phyloP scores from a whole-genome alignment of 192 early-diverging fungal genomes.

The Bifiguratus adelaidae region DNA sequence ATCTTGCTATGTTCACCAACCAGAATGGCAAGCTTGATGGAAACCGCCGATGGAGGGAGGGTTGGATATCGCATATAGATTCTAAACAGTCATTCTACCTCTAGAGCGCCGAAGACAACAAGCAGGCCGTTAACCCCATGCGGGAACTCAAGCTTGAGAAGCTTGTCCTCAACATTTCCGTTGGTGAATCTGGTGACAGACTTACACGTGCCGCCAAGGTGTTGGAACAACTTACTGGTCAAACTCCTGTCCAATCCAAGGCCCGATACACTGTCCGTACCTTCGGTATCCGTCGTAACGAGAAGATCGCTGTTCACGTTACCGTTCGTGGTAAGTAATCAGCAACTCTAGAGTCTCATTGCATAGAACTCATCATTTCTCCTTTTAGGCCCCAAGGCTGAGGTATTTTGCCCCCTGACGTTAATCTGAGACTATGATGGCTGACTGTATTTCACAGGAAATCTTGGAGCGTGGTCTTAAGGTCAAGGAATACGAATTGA shows the following conservation, averaged over 20 bases:
- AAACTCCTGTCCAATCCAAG: slow-evolving; percentile 98
- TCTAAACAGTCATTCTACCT: slow-evolving; percentile 2
- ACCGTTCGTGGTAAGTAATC: slow-evolving; percentile 99
- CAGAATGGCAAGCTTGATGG: too few relatives aligned
- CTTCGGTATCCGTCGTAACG: slow-evolving; percentile 99
- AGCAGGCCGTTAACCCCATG: slow-evolving; percentile 85
- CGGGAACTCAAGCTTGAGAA: slow-evolving; percentile 97
- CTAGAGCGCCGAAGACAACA: slow-evolving; percentile 56
- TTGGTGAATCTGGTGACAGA: slow-evolving; percentile 98
- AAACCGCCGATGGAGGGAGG: too few relatives aligned
- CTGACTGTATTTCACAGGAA: too few relatives aligned
- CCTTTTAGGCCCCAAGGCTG: slow-evolving; percentile 53
- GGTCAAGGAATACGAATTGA: slow-evolving; percentile 99
- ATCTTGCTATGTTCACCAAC: too few relatives aligned
- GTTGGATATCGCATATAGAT: too few relatives aligned
- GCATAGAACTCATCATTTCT: too few relatives aligned
- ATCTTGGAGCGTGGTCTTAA: slow-evolving; percentile 99
- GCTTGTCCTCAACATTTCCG: slow-evolving; percentile 99
- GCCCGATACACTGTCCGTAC: slow-evolving; percentile 99
- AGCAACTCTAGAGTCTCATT: too few relatives aligned
- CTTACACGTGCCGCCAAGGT: slow-evolving; percentile 99
- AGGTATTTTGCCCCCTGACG: too few relatives aligned
- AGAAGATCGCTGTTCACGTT: slow-evolving; percentile 99
- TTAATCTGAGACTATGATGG: too few relatives aligned
- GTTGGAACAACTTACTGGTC: slow-evolving; percentile 98